Evolutionary conservation across 768 basidiomycete species (phyloP).

Genomic region (Boletus rex-veris): DNA sequence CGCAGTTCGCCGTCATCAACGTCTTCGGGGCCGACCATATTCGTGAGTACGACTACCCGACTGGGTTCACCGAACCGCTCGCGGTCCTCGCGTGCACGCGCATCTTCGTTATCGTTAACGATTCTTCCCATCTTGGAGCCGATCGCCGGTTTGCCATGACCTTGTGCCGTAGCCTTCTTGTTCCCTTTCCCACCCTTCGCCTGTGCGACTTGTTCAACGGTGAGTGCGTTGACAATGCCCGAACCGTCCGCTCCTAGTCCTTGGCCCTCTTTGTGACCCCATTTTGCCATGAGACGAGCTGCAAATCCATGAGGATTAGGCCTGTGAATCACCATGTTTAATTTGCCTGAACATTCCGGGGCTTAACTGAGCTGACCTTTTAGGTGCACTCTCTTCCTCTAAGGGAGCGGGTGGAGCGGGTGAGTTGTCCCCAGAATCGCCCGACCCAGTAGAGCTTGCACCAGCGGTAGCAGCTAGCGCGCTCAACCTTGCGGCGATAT

Average conservation of each 20-base stretch:
- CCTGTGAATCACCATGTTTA: constrained; percentile 21
- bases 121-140: constrained; percentile 82
- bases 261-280: constrained; percentile 93
- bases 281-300: constrained; percentile 89
- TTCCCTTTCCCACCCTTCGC: constrained; percentile 36
- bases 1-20: constrained; percentile 79
- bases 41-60: constrained; percentile 84
- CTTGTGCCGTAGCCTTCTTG: constrained; percentile 35
- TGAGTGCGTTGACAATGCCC: constrained; percentile 87
- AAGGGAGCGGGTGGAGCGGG: constrained; percentile 21
- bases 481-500: constrained; percentile 72
- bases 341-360: not conserved
- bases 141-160: constrained; percentile 37
- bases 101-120: constrained; percentile 86
- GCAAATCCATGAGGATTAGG: constrained; percentile 75
- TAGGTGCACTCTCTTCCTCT: constrained; percentile 29
- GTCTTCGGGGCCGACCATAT: constrained; percentile 85
- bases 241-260: constrained; percentile 81
- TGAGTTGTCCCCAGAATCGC: constrained; percentile 23
- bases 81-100: constrained; percentile 69
- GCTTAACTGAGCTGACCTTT: constrained; percentile 9
- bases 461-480: constrained; percentile 43
- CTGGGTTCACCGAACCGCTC: constrained; percentile 87
- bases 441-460: constrained; percentile 22
- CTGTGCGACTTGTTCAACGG: constrained; percentile 61